phyloP scores from a whole-genome alignment of 345 rosid genomes.

The Eutrema heterophyllum region DNA sequence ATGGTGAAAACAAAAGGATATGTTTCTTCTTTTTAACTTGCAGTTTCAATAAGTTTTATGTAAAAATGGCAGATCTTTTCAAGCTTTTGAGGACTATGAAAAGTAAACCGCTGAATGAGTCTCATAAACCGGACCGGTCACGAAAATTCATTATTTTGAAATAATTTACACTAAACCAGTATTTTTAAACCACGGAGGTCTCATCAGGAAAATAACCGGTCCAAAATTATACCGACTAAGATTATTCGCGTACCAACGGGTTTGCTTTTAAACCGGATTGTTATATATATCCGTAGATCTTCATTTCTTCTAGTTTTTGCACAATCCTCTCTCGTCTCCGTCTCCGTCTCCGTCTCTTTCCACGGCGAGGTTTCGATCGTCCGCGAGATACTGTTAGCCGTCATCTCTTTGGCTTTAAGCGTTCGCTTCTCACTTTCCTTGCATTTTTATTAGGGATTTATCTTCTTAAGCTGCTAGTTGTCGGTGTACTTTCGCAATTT shows the following conservation, averaged over 20 bases:
- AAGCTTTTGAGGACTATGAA: background rate
- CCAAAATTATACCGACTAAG: background rate
- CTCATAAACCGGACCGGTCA: background rate
- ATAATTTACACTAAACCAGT: background rate
- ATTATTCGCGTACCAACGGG: background rate
- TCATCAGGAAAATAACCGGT: background rate
- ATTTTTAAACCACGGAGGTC: background rate
- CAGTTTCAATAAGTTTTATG: background rate
- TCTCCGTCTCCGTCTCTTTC: background rate
- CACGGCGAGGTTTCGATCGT: constrained; percentile 15
- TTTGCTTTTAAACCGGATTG: constrained; percentile 15
- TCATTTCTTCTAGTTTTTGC: background rate
- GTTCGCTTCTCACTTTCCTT: background rate
- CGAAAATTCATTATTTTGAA: too few relatives aligned
- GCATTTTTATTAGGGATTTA: background rate
- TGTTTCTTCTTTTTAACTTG: background rate
- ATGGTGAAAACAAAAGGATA: background rate
- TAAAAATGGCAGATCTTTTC: background rate
- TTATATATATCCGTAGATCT: background rate
- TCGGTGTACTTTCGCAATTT: background rate
- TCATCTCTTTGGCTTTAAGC: background rate
- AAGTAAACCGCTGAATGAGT: background rate
- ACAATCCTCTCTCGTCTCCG: background rate
- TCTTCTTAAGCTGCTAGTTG: background rate
- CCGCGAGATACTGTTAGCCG: background rate